Evolutionary conservation across 2,329 filamentous ascomycete species (phyloP), one percentile per base, ranked within the genome.

Genomic region (Monilinia laxa): DNA sequence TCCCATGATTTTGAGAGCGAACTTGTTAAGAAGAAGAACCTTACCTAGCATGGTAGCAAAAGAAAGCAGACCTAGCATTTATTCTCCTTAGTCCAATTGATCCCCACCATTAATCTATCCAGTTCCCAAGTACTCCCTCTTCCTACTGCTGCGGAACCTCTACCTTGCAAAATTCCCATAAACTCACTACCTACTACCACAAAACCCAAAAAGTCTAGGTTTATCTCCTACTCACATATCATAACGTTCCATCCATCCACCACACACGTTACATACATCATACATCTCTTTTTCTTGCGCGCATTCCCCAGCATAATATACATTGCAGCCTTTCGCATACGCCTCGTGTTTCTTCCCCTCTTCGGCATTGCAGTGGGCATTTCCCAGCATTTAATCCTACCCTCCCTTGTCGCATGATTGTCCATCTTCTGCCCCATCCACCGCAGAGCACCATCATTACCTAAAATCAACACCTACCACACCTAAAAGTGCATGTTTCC

Each of bases 401-500:
- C 38, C 38, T 65, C 31, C 56, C 63, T 65, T 57, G 51, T 65
- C 63, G 47, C 40, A 62, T 62, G 54, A 59, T 57, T 52, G 63
- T 52, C 28, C 57, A 25, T 66, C 53, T 56, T 59, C 63, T 65
- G 25, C 63, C 63, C 57, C 63, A 65, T 60, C 63, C 58, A 38
- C 42, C 20, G 45, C 58, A 51, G 58, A 60, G 18, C 42, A 65
- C 53, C 23, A 58, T 20, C 54, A 23, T 35, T 42, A 40, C 45
- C 51, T 38, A 38, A 14, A 20, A 57, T 51, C 62, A 56, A 49
- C 31, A 31, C 58, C 62, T 42, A 51, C 51, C 62, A 58, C 38
- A 51, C 51, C 53, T 55, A 63, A 65, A 67, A 54, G 55, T 72
- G 67, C 71, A 71, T 72, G 65, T 69, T 70, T 71, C 68, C 71